Conservation (phyloP, 768 basidiomycete species). For the Brasilioporus rufonigricans region DNA sequence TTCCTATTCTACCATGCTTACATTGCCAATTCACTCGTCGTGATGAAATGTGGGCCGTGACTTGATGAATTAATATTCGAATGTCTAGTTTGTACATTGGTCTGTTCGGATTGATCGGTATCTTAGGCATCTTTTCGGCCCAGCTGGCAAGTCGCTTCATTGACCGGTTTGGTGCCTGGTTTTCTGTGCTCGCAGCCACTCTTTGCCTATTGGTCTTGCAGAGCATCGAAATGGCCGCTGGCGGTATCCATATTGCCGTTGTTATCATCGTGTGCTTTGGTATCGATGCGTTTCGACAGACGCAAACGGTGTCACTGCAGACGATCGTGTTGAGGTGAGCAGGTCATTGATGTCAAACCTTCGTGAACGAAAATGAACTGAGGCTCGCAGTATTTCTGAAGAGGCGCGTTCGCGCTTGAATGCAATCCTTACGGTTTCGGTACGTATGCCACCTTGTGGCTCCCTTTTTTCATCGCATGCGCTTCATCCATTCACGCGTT, state of each 20-base stretch:
- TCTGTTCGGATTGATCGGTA: conserved; percentile 47
- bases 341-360: not conserved
- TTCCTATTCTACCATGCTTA: not conserved
- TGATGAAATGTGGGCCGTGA: not conserved
- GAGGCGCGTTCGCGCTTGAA: conserved; percentile 30
- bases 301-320: conserved; percentile 37
- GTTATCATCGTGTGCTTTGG: conserved; percentile 41
- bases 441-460: conserved; percentile 8
- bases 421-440: conserved; percentile 27
- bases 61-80: not conserved
- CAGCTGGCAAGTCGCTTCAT: conserved; percentile 28
- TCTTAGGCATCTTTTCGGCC: conserved; percentile 35
- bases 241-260: conserved; percentile 36
- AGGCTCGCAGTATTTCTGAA: conserved; percentile 25
- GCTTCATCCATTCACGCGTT: not conserved
- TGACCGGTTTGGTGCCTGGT: conserved; percentile 40
- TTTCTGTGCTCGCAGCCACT: conserved; percentile 37
- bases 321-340: conserved; percentile 28
- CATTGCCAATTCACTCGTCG: not conserved
- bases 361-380: not conserved
- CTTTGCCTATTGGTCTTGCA: conserved; percentile 28
- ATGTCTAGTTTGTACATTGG: conserved; percentile 36
- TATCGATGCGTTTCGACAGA: conserved; percentile 40
- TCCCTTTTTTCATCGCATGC: not conserved
- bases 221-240: conserved; percentile 36